Evolutionary conservation across 768 basidiomycete species (phyloP).

Genomic region (Leccinum incarnatum): DNA sequence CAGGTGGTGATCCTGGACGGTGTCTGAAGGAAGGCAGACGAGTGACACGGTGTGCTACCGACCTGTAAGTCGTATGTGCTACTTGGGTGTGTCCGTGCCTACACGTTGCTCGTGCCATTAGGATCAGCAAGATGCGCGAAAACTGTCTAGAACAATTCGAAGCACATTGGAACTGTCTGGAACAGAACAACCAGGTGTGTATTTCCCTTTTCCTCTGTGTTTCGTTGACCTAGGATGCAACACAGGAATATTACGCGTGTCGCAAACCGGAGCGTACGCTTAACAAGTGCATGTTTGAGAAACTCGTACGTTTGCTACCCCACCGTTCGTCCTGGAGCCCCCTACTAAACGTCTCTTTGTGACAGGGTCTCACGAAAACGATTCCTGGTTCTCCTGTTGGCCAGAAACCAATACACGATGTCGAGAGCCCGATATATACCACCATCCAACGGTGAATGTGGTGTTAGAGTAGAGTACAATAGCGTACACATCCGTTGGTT

Average conservation of each 20-base stretch:
- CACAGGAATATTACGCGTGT: slow-evolving; percentile 84
- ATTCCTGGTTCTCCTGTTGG: slow-evolving; percentile 88
- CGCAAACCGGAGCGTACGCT: slow-evolving; percentile 84
- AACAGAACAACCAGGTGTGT: slow-evolving; percentile 89
- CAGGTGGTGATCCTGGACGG: slow-evolving; percentile 75
- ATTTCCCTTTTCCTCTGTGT: not conserved
- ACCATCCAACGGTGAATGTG: slow-evolving; percentile 72
- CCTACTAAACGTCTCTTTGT: not conserved
- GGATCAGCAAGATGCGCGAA: slow-evolving; percentile 91
- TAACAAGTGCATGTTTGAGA: slow-evolving; percentile 95
- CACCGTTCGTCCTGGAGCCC: not conserved
- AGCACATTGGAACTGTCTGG: slow-evolving; percentile 91
- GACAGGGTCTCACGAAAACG: slow-evolving; percentile 82
- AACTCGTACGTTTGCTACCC: slow-evolving; percentile 64
- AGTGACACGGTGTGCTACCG: slow-evolving; percentile 92
- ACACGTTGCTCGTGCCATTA: slow-evolving; percentile 31
- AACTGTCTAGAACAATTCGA: slow-evolving; percentile 87
- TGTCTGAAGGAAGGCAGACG: slow-evolving; percentile 95
- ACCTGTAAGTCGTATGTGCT: slow-evolving; percentile 62
- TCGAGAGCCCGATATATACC: slow-evolving; percentile 79
- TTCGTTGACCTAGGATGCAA: not conserved
- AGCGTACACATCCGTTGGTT: not conserved
- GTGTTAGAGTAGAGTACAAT: slow-evolving; percentile 21
- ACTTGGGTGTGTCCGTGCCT: not conserved
- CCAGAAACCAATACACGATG: slow-evolving; percentile 83